phyloP scores from a whole-genome alignment of 345 rosid genomes.

The Lenwebbia sp. region DNA sequence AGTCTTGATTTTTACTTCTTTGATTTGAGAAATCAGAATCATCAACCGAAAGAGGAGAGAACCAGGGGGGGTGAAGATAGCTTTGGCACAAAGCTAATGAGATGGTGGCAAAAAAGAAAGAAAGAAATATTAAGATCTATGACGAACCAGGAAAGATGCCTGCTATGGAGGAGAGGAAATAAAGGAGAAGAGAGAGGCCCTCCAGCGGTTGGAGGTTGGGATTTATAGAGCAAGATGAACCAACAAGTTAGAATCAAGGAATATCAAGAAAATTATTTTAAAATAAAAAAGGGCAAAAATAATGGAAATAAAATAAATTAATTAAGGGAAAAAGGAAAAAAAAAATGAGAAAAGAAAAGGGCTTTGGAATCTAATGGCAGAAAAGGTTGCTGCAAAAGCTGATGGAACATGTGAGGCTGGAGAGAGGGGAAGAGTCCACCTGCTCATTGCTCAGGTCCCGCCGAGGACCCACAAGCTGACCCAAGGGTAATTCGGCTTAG shows the following conservation, averaged over 20 bases:
- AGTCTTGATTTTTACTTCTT: not conserved
- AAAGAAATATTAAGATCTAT: not conserved
- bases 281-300: not conserved
- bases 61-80: not conserved
- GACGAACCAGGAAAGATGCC: not conserved
- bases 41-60: not conserved
- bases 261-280: slow-evolving; percentile 2
- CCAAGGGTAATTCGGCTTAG: no score
- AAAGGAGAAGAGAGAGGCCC: slow-evolving; percentile 3
- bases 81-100: slow-evolving; percentile 2
- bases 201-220: not conserved
- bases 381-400: not conserved
- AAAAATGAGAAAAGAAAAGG: not conserved
- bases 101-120: not conserved
- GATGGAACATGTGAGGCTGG: slow-evolving; percentile 30
- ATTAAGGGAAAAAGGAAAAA: no score
- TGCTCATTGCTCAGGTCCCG: slow-evolving; percentile 7
- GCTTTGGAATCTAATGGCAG: slow-evolving; percentile 12
- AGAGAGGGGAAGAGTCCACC: not conserved
- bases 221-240: slow-evolving; percentile 39
- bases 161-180: not conserved
- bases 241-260: not conserved
- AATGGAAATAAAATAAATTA: not conserved
- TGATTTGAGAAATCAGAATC: not conserved
- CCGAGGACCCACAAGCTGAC: slow-evolving; percentile 19